Percentiles rank a stretch among this genome's conserved stretches.
Evolutionary conservation across 2,329 filamentous ascomycete genomes (phyloP).

Genomic region (Nigrograna mackinnonii): DNA sequence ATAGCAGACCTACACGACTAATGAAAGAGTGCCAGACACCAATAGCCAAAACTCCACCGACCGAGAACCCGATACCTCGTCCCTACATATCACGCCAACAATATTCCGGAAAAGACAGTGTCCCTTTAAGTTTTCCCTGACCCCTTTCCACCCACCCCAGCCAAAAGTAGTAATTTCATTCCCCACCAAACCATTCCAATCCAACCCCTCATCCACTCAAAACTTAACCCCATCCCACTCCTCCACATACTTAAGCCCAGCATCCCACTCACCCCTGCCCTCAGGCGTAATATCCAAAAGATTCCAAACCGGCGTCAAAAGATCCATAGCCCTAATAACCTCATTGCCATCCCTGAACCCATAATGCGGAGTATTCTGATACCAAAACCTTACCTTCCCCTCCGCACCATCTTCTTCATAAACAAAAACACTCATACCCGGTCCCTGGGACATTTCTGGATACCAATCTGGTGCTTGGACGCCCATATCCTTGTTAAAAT

Average conservation of each 20-base stretch:
- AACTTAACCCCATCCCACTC: too few species aligned
- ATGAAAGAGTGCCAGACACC: too few species aligned
- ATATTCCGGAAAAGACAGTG: too few species aligned
- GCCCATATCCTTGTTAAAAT: slow-evolving; percentile 17
- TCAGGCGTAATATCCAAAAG: slow-evolving; percentile 12
- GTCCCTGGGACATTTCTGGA: slow-evolving; percentile 4
- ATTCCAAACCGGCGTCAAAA: slow-evolving; percentile 10
- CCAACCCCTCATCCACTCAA: too few species aligned
- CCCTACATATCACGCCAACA: too few species aligned
- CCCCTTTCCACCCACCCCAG: too few species aligned
- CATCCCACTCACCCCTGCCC: slow-evolving; percentile 6
- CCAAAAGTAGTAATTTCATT: too few species aligned
- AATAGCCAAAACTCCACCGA: too few species aligned
- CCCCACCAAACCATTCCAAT: too few species aligned
- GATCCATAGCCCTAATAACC: slow-evolving; percentile 10
- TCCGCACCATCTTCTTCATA: slow-evolving; percentile 9
- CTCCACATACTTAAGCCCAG: slow-evolving; percentile 7
- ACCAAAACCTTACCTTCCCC: slow-evolving; percentile 10
- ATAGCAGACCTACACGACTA: too few species aligned
- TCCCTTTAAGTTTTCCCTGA: too few species aligned
- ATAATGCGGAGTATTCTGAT: slow-evolving; percentile 12
- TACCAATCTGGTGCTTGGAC: slow-evolving; percentile 12
- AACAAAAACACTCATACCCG: slow-evolving; percentile 14
- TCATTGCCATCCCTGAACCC: slow-evolving; percentile 2
- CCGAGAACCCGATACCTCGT: too few species aligned